These are phyloP conservation scores for Naganishia vishniacii DNA, from an alignment of 768 basidiomycete species.

Conservation along the genomic window DNA sequence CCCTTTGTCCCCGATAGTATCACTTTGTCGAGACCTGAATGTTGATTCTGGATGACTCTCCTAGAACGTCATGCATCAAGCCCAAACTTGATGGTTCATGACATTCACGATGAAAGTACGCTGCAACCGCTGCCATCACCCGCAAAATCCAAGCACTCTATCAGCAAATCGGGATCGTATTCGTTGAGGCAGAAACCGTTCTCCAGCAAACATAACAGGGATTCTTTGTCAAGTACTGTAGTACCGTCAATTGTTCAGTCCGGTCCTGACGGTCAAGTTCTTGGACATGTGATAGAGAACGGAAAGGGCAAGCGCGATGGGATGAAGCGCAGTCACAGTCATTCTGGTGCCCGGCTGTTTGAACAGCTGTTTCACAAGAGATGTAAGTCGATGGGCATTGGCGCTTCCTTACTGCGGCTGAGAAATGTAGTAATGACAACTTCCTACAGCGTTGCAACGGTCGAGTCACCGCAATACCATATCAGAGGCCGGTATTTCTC, in stretches of 20 bases:
- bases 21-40: not conserved
- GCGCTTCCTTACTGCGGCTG: not conserved
- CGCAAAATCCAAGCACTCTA: not conserved
- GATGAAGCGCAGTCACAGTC: constrained; percentile 20
- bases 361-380: constrained; percentile 21
- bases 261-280: not conserved
- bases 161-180: not conserved
- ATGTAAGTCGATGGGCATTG: constrained; percentile 16
- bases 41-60: too few species aligned
- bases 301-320: not conserved
- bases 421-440: not conserved
- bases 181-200: not conserved
- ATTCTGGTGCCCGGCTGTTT: constrained; percentile 23
- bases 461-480: constrained; percentile 3
- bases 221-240: not conserved
- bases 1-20: not conserved
- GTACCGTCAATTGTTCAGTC: not conserved
- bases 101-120: not conserved
- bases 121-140: constrained; percentile 6
- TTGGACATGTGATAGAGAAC: not conserved
- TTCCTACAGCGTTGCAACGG: not conserved
- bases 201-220: not conserved
- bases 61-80: constrained; percentile 22
- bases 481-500: constrained; percentile 5
- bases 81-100: not conserved